Base-by-base conservation (phyloP, 768 basidiomycete species). In the Boletus edulis region DNA sequence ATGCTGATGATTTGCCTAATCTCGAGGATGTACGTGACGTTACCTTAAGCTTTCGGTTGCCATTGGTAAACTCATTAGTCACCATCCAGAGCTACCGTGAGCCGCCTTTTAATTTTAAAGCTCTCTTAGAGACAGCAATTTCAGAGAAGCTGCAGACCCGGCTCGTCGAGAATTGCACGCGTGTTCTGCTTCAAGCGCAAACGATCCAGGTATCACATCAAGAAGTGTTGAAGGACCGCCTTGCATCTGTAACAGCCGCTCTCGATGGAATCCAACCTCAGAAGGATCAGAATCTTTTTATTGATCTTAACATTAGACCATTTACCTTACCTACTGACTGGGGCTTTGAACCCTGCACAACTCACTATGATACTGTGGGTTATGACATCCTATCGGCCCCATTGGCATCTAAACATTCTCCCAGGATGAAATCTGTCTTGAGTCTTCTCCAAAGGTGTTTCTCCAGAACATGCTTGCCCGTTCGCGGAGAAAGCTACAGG, bases 401-500 rank as follows among this genome's bases (percentile, higher is more conserved):
- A 41, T 40, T 41, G 34, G 46, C 27, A 49, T 56, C 43, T 31
- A 46, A 11, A 54, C 46, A 31, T 52, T 39, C 17, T 56, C 22
- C 17, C 29, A 68, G 66, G 47, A 57, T 39, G 81, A 77, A 7
- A 80, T 91, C 70, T 85, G 74, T 63, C 68, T 85, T 13, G 91
- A 92, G 35, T 72, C 81, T 20, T 81, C 79, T 9, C 85, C 91
- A 1, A 92, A 89, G 69, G 77, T 90, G 3, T 83, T 89, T 65
- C 74, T 94, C 20, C 91, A 94, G 73, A 94, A 94, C 67, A 88
- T 85, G 58, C 77, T 92, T 24, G 72, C 73, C 48, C 79, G 77
- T 53, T 82, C 80, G 53, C 78, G 81, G 52, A 73, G 68, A 34
- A 91, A 88, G 72, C 65, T 89, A n/a, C 64, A 74, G 49, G 90